A percentile compares a stretch with the other conserved stretches of the same genome.
These are phyloP conservation scores for Farysia itapuensis DNA, from an alignment of 1,284 basidiomycete species.

Conservation along the genomic window DNA sequence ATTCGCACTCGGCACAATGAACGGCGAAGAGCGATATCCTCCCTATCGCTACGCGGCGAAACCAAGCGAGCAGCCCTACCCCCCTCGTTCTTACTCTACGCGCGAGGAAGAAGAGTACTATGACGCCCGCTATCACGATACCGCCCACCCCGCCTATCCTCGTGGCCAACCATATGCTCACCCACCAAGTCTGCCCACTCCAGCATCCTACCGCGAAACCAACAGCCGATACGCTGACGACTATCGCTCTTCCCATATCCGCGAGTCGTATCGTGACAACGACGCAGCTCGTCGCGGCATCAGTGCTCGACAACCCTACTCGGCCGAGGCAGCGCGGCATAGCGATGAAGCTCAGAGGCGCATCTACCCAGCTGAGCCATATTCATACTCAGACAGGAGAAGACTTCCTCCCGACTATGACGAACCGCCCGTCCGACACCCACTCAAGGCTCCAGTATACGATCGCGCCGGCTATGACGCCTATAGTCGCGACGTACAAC, in stretches of 20 bases:
- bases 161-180: slow-evolving; percentile 16
- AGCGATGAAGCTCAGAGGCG: neutral
- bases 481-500: slow-evolving; percentile 30
- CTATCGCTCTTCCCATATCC: no score
- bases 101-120: slow-evolving; percentile 7
- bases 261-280: no score
- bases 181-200: slow-evolving; percentile 5
- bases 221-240: slow-evolving; percentile 22
- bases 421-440: slow-evolving; percentile 1
- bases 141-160: slow-evolving; percentile 25
- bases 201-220: slow-evolving; percentile 12
- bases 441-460: slow-evolving; percentile 6
- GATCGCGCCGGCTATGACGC: slow-evolving; percentile 19
- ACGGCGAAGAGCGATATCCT: slow-evolving; percentile 20
- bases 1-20: slow-evolving; percentile 12
- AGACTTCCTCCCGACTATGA: slow-evolving; percentile 6
- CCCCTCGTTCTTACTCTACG: slow-evolving; percentile 11
- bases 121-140: slow-evolving; percentile 16
- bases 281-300: neutral
- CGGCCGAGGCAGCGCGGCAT: neutral
- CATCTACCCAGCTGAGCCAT: neutral
- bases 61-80: slow-evolving; percentile 8
- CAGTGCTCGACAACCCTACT: neutral
- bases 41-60: slow-evolving; percentile 25
- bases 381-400: neutral